Evolutionary conservation across 768 basidiomycete species (phyloP).

Genomic region (Megacollybia marginata): DNA sequence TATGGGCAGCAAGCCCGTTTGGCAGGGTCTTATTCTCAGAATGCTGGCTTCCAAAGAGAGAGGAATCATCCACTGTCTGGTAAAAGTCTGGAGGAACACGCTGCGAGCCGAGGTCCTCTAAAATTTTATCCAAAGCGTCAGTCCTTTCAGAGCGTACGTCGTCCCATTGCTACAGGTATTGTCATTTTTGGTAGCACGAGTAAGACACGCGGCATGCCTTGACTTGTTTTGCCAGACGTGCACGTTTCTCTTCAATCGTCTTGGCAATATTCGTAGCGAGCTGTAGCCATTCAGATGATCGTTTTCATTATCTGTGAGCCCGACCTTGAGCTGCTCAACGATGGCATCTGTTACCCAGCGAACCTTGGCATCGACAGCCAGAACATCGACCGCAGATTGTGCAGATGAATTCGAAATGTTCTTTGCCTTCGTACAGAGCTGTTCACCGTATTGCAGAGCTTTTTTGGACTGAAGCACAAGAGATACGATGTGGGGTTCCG

Average conservation of each 20-base stretch:
- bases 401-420: constrained; percentile 58
- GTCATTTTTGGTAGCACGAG: constrained; percentile 1
- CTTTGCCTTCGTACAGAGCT: constrained; percentile 65
- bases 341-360: constrained; percentile 72
- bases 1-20: constrained; percentile 20
- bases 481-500: constrained; percentile 19
- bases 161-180: constrained; percentile 60
- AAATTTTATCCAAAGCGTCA: constrained; percentile 55
- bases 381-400: constrained; percentile 58
- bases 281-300: constrained; percentile 24
- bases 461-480: constrained; percentile 79
- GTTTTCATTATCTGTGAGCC: constrained; percentile 5
- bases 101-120: constrained; percentile 68
- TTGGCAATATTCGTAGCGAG: constrained; percentile 68
- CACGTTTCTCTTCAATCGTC: constrained; percentile 66
- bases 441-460: constrained; percentile 71
- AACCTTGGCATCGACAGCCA: constrained; percentile 75
- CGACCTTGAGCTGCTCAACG: constrained; percentile 68
- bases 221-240: constrained; percentile 50
- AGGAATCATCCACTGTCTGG: constrained; percentile 55
- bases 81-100: constrained; percentile 76
- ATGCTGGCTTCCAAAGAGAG: constrained; percentile 75
- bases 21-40: constrained; percentile 33
- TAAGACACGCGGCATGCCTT: constrained; percentile 33
- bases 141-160: constrained; percentile 48